Percentiles rank a stretch among this genome's conserved stretches.
Evolutionary conservation across 257 asterid species (phyloP).

Genomic region (Przewalskia tangutica): DNA sequence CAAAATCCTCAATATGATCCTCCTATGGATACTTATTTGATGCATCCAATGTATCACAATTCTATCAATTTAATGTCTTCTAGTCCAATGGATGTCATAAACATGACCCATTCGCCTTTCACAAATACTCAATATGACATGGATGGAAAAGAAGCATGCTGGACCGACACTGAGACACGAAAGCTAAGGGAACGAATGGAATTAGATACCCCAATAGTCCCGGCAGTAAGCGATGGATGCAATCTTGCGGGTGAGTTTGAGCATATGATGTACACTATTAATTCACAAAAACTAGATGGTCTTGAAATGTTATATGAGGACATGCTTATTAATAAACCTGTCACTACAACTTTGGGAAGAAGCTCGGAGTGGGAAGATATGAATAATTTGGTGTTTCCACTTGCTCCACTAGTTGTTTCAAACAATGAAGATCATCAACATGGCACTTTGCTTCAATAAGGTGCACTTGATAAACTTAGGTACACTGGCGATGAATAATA

Average conservation of each 20-base stretch:
- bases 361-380: background rate
- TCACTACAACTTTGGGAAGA: background rate
- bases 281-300: background rate
- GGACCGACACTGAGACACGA: background rate
- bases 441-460: background rate
- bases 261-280: background rate
- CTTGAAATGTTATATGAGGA: background rate
- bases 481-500: background rate
- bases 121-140: background rate
- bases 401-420: background rate
- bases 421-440: background rate
- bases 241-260: background rate
- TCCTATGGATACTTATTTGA: background rate
- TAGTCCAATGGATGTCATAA: background rate
- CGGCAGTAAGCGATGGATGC: background rate
- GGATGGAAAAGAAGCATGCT: background rate
- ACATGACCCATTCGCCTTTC: background rate
- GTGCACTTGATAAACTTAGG: background rate
- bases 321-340: background rate
- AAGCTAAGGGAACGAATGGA: slow-evolving; percentile 1
- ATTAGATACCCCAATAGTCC: background rate
- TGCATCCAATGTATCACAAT: background rate
- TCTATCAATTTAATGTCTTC: background rate
- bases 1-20: background rate
- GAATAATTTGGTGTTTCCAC: background rate